Evolutionary conservation across 2,329 filamentous ascomycete species (phyloP).

Genomic region (Penicillium sp.): DNA sequence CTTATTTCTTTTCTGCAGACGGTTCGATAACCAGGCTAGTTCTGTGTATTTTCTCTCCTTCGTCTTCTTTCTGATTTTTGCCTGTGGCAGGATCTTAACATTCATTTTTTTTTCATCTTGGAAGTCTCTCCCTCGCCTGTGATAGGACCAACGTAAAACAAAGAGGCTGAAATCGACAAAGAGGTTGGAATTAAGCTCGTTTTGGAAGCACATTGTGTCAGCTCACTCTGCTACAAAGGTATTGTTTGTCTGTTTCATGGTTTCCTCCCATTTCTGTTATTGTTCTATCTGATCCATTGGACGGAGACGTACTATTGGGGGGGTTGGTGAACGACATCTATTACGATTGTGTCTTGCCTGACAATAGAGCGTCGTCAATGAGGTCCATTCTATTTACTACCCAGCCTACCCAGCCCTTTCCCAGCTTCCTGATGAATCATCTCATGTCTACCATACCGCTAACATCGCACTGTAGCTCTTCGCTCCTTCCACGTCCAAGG

Average conservation of each 20-base stretch:
- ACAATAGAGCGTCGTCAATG: background rate
- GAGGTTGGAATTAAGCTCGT: background rate
- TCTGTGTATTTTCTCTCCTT: conserved; percentile 34
- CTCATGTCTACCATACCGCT: conserved; percentile 6
- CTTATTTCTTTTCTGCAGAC: conserved; percentile 17
- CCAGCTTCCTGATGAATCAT: background rate
- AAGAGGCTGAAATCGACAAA: conserved; percentile 3
- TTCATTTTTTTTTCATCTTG: conserved; percentile 31
- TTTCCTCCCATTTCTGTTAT: background rate
- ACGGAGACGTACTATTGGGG: background rate
- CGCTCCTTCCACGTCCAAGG: conserved; percentile 13
- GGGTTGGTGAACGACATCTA: conserved; percentile 6
- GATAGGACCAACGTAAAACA: background rate
- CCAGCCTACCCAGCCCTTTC: background rate
- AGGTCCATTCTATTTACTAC: conserved; percentile 5
- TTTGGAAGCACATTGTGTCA: conserved; percentile 5
- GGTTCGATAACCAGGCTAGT: conserved; percentile 36
- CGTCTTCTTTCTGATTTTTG: conserved; percentile 28
- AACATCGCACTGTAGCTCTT: conserved; percentile 12
- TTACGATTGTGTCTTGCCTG: background rate
- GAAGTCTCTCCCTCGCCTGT: background rate
- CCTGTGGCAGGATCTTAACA: conserved; percentile 35
- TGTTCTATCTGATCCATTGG: background rate
- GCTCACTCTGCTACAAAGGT: conserved; percentile 26
- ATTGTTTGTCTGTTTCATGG: conserved; percentile 14